Percentiles rank a stretch among this genome's conserved stretches.
phyloP scores from a whole-genome alignment of 208 protist genomes.

The Crithidia acanthocephali region DNA sequence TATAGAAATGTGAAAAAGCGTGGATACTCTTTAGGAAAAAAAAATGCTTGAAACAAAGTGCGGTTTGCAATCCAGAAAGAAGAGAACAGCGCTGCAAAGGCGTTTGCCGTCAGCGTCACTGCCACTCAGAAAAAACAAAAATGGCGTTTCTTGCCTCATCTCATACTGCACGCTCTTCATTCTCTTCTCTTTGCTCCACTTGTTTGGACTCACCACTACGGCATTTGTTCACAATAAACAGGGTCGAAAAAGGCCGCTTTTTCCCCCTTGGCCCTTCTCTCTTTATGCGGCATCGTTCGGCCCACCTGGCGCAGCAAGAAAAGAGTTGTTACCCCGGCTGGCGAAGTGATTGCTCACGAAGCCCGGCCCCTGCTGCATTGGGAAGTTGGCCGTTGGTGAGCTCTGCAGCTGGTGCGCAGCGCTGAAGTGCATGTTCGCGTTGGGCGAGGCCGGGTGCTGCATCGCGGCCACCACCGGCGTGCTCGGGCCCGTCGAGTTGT shows the following conservation, averaged over 20 bases:
- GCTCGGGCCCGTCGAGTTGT: slow-evolving; percentile 33
- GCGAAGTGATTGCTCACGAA: slow-evolving; percentile 30
- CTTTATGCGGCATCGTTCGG: not conserved
- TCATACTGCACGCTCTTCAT: too few relatives aligned
- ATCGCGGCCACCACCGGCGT: slow-evolving; percentile 23
- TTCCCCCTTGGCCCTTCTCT: not conserved
- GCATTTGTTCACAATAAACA: too few relatives aligned
- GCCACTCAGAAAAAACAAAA: too few relatives aligned
- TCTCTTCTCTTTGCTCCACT: too few relatives aligned
- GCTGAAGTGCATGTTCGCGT: slow-evolving; percentile 30
- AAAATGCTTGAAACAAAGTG: too few relatives aligned
- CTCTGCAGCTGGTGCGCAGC: slow-evolving; percentile 21
- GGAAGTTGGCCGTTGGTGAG: slow-evolving; percentile 4
- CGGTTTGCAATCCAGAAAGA: too few relatives aligned
- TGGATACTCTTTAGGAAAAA: too few relatives aligned
- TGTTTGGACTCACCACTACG: too few relatives aligned
- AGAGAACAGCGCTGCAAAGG: too few relatives aligned
- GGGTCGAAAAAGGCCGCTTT: not conserved
- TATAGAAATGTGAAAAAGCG: too few relatives aligned
- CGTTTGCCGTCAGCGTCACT: too few relatives aligned
- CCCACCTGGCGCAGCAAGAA: slow-evolving; percentile 12
- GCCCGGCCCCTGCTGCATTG: slow-evolving; percentile 7
- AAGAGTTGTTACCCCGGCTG: slow-evolving; percentile 22
- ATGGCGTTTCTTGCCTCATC: too few relatives aligned
- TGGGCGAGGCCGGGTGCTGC: slow-evolving; percentile 12